These are phyloP conservation scores for Claviceps pazoutovae DNA, from an alignment of 2,329 filamentous ascomycete species.

Conservation along the genomic window DNA sequence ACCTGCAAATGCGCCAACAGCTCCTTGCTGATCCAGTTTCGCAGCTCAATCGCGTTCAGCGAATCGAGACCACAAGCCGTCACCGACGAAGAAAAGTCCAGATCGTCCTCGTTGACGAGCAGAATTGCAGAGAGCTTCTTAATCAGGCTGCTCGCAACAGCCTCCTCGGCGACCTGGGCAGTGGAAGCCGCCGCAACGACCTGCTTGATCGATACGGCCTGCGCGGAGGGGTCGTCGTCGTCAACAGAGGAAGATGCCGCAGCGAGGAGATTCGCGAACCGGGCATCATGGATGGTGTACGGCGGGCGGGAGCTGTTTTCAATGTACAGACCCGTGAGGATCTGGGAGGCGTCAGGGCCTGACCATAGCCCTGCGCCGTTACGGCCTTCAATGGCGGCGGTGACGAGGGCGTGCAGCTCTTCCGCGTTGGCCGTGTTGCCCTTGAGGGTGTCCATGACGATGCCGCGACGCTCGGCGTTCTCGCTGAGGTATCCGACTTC, in stretches of 20 bases:
- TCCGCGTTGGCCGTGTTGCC: conserved; percentile 36
- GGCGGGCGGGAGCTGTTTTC: conserved; percentile 27
- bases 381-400: conserved; percentile 30
- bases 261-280: conserved; percentile 2
- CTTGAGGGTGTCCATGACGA: conserved; percentile 31
- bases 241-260: neutral
- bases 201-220: conserved; percentile 9
- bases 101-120: conserved; percentile 9
- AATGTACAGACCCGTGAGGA: conserved; percentile 40
- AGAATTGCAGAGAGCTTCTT: conserved; percentile 23
- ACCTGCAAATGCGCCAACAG: conserved; percentile 32
- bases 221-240: conserved; percentile 1
- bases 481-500: conserved; percentile 33
- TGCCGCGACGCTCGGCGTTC: conserved; percentile 25
- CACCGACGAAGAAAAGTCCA: conserved; percentile 9
- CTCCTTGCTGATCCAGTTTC: conserved; percentile 36
- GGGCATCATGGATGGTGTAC: conserved; percentile 27
- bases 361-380: conserved; percentile 17
- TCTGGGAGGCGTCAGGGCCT: conserved; percentile 22
- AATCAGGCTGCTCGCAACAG: conserved; percentile 10
- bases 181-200: neutral
- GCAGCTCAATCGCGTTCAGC: conserved; percentile 34
- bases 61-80: conserved; percentile 26
- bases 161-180: conserved; percentile 9
- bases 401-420: conserved; percentile 40